Evolutionary conservation across 305 asterid species (phyloP).

Genomic region (Vinca major): DNA sequence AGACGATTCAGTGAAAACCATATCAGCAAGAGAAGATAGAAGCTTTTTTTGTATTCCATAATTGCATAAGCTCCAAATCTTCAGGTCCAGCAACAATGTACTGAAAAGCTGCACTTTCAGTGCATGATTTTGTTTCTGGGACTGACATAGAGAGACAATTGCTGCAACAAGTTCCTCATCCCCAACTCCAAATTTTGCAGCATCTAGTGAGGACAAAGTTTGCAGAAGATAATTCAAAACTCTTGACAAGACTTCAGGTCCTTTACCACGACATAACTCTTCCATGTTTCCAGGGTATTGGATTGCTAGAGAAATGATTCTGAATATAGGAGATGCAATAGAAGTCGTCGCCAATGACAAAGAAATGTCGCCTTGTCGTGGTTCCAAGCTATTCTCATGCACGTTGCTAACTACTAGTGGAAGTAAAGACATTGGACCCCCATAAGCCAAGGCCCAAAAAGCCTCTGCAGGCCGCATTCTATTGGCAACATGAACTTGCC

Average conservation of each 20-base stretch:
- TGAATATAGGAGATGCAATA: slow-evolving; percentile 85
- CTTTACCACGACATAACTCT: slow-evolving; percentile 78
- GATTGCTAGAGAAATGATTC: slow-evolving; percentile 85
- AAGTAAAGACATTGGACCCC: slow-evolving; percentile 90
- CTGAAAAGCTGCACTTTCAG: slow-evolving; percentile 94
- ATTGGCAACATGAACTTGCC: slow-evolving; percentile 92
- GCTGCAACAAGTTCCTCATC: slow-evolving; percentile 94
- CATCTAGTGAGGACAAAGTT: slow-evolving; percentile 61
- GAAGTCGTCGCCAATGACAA: slow-evolving; percentile 59
- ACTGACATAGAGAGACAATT: slow-evolving; percentile 78
- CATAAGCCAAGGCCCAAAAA: slow-evolving; percentile 93
- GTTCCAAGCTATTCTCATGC: slow-evolving; percentile 78
- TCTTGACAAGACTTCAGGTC: slow-evolving; percentile 92
- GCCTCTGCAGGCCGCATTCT: slow-evolving; percentile 92
- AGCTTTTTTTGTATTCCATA: slow-evolving; percentile 95
- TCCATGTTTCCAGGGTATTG: slow-evolving; percentile 84
- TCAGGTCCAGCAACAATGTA: slow-evolving; percentile 78
- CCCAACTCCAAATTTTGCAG: slow-evolving; percentile 48
- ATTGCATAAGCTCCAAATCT: slow-evolving; percentile 95
- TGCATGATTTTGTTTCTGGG: slow-evolving; percentile 67
- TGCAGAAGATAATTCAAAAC: slow-evolving; percentile 80
- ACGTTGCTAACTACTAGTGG: slow-evolving; percentile 83
- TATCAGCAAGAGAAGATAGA: slow-evolving; percentile 93
- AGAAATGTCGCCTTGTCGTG: slow-evolving; percentile 58
- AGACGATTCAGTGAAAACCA: slow-evolving; percentile 88